These are phyloP conservation scores for Aphanocladium album DNA, from an alignment of 2,329 filamentous ascomycete species.

Conservation along the genomic window DNA sequence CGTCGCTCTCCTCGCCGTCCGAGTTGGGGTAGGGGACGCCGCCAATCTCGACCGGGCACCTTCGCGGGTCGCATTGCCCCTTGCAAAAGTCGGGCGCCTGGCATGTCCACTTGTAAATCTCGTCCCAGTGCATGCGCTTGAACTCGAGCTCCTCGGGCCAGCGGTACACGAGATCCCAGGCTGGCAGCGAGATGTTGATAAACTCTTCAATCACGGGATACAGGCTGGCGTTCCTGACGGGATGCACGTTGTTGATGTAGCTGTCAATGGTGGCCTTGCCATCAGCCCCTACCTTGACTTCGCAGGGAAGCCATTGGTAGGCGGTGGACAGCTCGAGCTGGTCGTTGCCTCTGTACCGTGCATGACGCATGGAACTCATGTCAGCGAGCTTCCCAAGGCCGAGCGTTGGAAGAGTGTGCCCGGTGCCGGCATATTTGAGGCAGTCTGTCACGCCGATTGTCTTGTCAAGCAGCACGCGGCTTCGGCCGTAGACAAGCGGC, in stretches of 20 bases:
- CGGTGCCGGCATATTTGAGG: conserved; percentile 30
- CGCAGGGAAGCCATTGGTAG: conserved; percentile 47
- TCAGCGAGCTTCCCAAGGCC: not conserved
- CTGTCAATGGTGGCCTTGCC: conserved; percentile 35
- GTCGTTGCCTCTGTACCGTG: too few relatives aligned
- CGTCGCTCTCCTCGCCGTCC: conserved; percentile 16
- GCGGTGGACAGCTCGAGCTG: conserved; percentile 17
- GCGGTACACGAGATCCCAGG: conserved; percentile 37
- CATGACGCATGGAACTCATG: too few relatives aligned
- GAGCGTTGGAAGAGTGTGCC: conserved; percentile 23
- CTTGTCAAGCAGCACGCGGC: conserved; percentile 26
- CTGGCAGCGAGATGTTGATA: conserved; percentile 36
- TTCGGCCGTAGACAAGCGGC: conserved; percentile 50
- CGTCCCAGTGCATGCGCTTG: conserved; percentile 22
- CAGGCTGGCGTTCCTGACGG: conserved; percentile 30
- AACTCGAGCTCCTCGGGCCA: conserved; percentile 25
- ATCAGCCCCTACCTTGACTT: conserved; percentile 36
- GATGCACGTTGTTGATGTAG: conserved; percentile 52
- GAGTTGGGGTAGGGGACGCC: conserved; percentile 18
- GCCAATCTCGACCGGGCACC: conserved; percentile 22
- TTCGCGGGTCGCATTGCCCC: conserved; percentile 15
- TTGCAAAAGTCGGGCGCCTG: not conserved
- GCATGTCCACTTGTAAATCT: not conserved
- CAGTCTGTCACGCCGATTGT: conserved; percentile 33
- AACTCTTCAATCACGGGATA: conserved; percentile 38